Conservation (phyloP, 148 eudicot genomes). For the Spergularia marina region DNA sequence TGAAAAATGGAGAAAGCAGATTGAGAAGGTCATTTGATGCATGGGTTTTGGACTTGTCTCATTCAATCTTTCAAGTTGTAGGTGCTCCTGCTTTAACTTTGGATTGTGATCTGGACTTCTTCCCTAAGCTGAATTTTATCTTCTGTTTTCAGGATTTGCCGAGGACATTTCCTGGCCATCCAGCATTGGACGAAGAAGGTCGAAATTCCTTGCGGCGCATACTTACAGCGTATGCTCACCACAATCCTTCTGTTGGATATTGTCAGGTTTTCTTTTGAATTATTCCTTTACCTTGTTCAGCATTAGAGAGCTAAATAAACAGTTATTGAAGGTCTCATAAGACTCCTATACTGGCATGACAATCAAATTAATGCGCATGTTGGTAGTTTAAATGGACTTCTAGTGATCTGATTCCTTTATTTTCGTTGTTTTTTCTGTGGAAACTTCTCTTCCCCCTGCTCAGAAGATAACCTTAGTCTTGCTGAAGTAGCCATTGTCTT, state of each 20-base stretch:
- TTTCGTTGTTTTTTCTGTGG: neutral
- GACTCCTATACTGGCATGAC: neutral
- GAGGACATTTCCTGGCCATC: slow-evolving; percentile 96
- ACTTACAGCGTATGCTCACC: slow-evolving; percentile 86
- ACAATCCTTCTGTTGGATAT: slow-evolving; percentile 92
- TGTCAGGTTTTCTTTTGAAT: slow-evolving; percentile 60
- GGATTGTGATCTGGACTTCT: slow-evolving; percentile 30
- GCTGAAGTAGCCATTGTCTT: neutral
- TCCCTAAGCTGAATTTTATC: slow-evolving; percentile 45
- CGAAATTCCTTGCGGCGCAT: slow-evolving; percentile 80
- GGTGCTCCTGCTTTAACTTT: slow-evolving; percentile 61
- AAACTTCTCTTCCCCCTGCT: neutral
- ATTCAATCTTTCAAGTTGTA: slow-evolving; percentile 60
- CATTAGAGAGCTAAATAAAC: neutral
- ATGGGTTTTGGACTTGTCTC: slow-evolving; percentile 62
- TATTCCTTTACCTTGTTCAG: neutral
- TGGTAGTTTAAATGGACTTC: neutral
- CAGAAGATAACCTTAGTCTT: neutral
- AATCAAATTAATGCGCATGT: neutral
- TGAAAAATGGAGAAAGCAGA: slow-evolving; percentile 76
- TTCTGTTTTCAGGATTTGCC: slow-evolving; percentile 75
- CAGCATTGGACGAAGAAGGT: slow-evolving; percentile 85
- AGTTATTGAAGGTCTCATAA: neutral
- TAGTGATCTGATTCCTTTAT: neutral
- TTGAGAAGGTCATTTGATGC: slow-evolving; percentile 95